Evolutionary conservation across 768 basidiomycete genomes (phyloP), one percentile per base, ranked within the genome.

Genomic region (Mycena floridula): DNA sequence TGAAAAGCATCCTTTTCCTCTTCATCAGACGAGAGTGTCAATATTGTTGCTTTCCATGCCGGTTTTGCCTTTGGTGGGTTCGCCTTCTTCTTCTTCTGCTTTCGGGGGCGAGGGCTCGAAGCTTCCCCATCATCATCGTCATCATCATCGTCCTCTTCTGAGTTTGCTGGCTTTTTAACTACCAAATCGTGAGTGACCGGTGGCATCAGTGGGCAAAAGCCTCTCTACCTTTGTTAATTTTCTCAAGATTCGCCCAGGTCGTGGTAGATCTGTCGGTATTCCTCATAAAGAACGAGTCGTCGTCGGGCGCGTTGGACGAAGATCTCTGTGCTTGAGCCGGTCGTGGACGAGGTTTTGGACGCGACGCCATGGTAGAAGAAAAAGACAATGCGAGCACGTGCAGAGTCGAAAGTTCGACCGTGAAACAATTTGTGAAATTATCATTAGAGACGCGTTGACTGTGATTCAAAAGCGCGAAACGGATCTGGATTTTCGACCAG

Each of bases 201-300:
- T 20, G 26, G 25, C n/a, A 25, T 6, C 11, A 26, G 11, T 15
- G 11, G 11, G 25, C 15, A 25, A 11, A 42, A n/a, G 25, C 37
- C 32, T 22, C 48, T 68, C 42, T 50, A 86, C 87, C 73, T 59
- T 77, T 77, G 37, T 70, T 71, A 12, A 73, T 61, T 55, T 76
- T 65, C 21, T 80, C 73, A 32, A 89, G 59, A 46, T 70, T 72
- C 55, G 68, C 76, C 82, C 86, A 87, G 3, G 72, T 65, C 42
- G 72, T 64, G 4, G 67, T 57, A 4, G 76, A 76, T 41, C 84
- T 68, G 47, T 73, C 73, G 36, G 64, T 68, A 57, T 88, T 90
- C 40, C 75, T 75, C 54, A 88, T 74, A 52, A 89, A 89, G 59
- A 77, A 67, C 13, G 75, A 77, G 59, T 89, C 85, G 40, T 77